Evolutionary conservation across 2,329 filamentous ascomycete species (phyloP).

Genomic region (Diaporthe amygdali): DNA sequence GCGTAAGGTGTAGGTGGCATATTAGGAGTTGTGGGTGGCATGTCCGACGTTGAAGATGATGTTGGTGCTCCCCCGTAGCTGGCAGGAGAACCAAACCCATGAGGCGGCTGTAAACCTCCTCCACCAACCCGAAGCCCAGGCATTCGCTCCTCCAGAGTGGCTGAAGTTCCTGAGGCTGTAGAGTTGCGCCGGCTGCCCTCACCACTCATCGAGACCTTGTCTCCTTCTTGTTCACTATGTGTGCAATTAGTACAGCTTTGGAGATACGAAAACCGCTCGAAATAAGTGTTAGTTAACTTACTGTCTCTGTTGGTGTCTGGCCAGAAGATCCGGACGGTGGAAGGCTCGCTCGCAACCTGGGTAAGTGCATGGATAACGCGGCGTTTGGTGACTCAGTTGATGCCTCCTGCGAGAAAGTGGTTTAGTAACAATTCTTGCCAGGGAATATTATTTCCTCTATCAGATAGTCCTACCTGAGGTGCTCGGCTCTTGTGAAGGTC

Average conservation of each 20-base stretch:
- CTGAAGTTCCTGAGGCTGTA: slow-evolving; percentile 29
- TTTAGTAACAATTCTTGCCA: slow-evolving; percentile 32
- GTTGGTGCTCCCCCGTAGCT: slow-evolving; percentile 21
- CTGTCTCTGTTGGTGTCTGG: slow-evolving; percentile 61
- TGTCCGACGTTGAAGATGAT: slow-evolving; percentile 30
- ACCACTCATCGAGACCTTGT: slow-evolving; percentile 39
- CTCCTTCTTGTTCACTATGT: slow-evolving; percentile 51
- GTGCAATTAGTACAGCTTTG: slow-evolving; percentile 23
- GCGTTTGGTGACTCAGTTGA: slow-evolving; percentile 63
- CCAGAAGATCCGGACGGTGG: slow-evolving; percentile 62
- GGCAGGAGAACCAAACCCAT: slow-evolving; percentile 22
- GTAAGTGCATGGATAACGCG: slow-evolving; percentile 55
- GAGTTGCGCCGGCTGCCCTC: slow-evolving; percentile 35
- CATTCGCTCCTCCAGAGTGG: slow-evolving; percentile 29
- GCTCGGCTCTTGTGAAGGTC: slow-evolving; percentile 68
- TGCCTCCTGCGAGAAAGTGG: slow-evolving; percentile 53
- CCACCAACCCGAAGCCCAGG: neutral
- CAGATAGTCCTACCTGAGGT: slow-evolving; percentile 52
- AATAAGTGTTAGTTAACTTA: slow-evolving; percentile 36
- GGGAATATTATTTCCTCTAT: too few relatives aligned
- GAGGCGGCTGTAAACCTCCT: slow-evolving; percentile 11
- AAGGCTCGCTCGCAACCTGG: slow-evolving; percentile 63
- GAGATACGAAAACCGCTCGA: neutral
- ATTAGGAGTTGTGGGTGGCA: slow-evolving; percentile 31
- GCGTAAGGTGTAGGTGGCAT: slow-evolving; percentile 28